Evolutionary conservation across 257 asterid genomes (phyloP).

Genomic region (Plectranthus barbatus): DNA sequence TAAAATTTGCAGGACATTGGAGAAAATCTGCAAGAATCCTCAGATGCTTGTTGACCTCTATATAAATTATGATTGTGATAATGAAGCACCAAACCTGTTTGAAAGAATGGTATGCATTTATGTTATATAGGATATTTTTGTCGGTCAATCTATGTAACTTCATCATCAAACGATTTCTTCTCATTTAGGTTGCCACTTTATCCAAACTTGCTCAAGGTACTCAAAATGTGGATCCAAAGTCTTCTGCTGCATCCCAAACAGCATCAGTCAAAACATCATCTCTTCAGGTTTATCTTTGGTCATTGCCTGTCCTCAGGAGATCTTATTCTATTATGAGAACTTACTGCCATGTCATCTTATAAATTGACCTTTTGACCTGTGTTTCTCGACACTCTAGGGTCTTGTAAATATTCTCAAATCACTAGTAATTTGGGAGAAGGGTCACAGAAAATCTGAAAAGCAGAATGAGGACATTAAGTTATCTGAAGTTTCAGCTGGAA

Average conservation of each 20-base stretch:
- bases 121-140: conserved; percentile 6
- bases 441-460: conserved; percentile 50
- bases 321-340: conserved; percentile 12
- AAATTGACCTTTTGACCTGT: conserved; percentile 8
- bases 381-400: conserved; percentile 42
- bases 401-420: conserved; percentile 85
- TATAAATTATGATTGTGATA: conserved; percentile 95
- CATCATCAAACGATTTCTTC: conserved; percentile 22
- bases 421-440: conserved; percentile 82
- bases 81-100: conserved; percentile 82
- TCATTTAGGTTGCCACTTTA: conserved; percentile 61
- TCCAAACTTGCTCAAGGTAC: conserved; percentile 93
- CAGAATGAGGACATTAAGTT: conserved; percentile 31
- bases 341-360: not conserved
- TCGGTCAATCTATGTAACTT: conserved; percentile 9
- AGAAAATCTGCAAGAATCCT: conserved; percentile 85
- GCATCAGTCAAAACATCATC: conserved; percentile 74
- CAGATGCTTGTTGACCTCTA: conserved; percentile 92
- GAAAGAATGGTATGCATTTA: conserved; percentile 66
- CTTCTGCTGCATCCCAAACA: conserved; percentile 57
- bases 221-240: conserved; percentile 75
- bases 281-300: conserved; percentile 54
- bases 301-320: conserved; percentile 4
- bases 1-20: conserved; percentile 71
- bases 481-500: conserved; percentile 33